Evolutionary conservation across 139 green algal species (phyloP).

Genomic region (Mesotaenium endlicherianum): DNA sequence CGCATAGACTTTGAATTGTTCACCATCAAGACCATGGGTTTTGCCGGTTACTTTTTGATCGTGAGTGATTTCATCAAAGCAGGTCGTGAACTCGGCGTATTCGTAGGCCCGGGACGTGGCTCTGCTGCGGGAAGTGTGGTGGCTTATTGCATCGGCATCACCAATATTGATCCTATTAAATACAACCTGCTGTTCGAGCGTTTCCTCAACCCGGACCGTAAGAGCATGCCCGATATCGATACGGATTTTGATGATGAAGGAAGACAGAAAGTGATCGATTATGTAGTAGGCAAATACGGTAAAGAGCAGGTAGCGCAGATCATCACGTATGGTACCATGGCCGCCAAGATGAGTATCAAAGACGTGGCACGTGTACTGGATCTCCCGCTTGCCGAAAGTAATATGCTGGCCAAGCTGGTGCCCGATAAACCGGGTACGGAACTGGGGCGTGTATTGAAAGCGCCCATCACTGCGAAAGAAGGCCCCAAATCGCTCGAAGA

Average conservation of each 20-base stretch:
- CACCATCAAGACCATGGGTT: background rate
- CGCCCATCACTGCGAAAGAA: too few species aligned
- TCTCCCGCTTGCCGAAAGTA: background rate
- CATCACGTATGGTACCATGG: background rate
- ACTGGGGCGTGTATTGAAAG: too few species aligned
- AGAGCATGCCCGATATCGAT: background rate
- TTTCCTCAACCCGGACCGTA: background rate
- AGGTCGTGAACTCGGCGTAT: background rate
- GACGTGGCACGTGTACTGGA: background rate
- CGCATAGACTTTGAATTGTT: background rate
- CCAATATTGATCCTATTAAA: background rate
- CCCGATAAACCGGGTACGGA: background rate
- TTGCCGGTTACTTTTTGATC: background rate
- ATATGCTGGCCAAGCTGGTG: background rate
- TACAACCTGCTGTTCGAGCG: background rate
- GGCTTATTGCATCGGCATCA: background rate
- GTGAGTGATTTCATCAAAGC: background rate
- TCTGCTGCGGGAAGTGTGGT: background rate
- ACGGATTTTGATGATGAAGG: background rate
- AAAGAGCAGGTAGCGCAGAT: background rate
- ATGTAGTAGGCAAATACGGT: background rate
- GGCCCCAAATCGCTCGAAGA: too few species aligned
- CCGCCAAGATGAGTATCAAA: background rate
- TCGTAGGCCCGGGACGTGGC: background rate
- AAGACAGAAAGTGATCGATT: background rate